Percentiles rank a stretch among this genome's conserved stretches.
Conservation (phyloP, 2,329 filamentous ascomycete species). For the Mycosphaerelloides madeirae region DNA sequence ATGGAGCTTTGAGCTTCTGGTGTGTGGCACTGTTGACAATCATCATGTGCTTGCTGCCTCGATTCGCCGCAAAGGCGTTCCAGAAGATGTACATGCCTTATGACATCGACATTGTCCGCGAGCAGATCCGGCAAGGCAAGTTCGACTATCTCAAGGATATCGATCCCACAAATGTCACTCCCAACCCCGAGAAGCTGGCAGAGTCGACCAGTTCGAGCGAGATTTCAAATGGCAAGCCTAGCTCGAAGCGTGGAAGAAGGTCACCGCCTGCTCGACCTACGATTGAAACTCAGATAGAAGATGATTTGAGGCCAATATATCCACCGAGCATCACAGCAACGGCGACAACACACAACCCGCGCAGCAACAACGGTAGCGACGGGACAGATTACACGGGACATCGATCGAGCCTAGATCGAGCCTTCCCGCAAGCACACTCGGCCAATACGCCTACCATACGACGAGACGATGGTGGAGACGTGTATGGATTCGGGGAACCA, state of each 20-base stretch:
- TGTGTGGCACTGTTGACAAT: slow-evolving; percentile 72
- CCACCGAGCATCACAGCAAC: slow-evolving; percentile 80
- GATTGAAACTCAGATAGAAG: slow-evolving; percentile 50
- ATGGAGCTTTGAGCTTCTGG: slow-evolving; percentile 82
- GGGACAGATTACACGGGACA: slow-evolving; percentile 78
- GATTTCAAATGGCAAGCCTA: slow-evolving; percentile 35
- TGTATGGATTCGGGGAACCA: slow-evolving; percentile 2
- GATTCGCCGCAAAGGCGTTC: slow-evolving; percentile 77
- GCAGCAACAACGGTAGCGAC: slow-evolving; percentile 87
- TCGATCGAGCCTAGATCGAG: slow-evolving; percentile 33
- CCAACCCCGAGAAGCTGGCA: slow-evolving; percentile 41
- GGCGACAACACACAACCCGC: slow-evolving; percentile 70
- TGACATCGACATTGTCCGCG: slow-evolving; percentile 91
- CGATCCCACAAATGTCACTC: slow-evolving; percentile 40
- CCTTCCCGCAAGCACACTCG: slow-evolving; percentile 33
- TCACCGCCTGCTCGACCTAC: background rate
- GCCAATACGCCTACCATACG: slow-evolving; percentile 23
- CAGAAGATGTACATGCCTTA: slow-evolving; percentile 93
- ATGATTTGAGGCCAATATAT: slow-evolving; percentile 89
- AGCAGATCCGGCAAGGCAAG: slow-evolving; percentile 78
- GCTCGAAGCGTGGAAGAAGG: too few species aligned
- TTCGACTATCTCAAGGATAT: slow-evolving; percentile 68
- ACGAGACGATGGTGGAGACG: slow-evolving; percentile 13
- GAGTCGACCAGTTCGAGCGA: slow-evolving; percentile 58
- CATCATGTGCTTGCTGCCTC: slow-evolving; percentile 76